These are phyloP conservation scores for Trichoderma sp. DNA, from an alignment of 2,329 filamentous ascomycete genomes.

Conservation along the genomic window DNA sequence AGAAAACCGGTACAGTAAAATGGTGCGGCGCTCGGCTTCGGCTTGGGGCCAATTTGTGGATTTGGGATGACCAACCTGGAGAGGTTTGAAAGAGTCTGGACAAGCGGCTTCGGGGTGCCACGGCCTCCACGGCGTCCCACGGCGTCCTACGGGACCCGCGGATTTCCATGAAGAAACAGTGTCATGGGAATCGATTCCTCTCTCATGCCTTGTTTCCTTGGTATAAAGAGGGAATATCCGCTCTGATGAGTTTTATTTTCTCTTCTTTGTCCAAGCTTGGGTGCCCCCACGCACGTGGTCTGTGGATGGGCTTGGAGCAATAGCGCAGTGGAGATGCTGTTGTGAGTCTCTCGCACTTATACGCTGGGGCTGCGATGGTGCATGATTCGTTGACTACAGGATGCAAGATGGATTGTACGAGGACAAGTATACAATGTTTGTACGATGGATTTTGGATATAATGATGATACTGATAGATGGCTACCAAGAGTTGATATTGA, in stretches of 20 bases:
- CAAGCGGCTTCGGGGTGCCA: not conserved
- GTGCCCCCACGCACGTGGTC: not conserved
- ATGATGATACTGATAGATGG: not conserved
- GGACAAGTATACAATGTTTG: not conserved
- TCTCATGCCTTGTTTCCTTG: not conserved
- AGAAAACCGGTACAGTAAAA: not conserved
- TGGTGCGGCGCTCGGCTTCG: constrained; percentile 4
- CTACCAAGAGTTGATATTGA: not conserved
- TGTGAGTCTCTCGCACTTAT: not conserved
- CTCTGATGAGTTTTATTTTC: not conserved
- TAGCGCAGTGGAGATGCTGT: not conserved
- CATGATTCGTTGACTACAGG: too few species aligned
- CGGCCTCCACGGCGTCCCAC: not conserved
- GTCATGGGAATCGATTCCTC: not conserved
- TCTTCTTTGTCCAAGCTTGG: not conserved
- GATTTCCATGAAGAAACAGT: not conserved
- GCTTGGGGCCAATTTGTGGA: not conserved
- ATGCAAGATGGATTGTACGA: not conserved
- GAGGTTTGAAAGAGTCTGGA: not conserved
- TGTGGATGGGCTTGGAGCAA: not conserved
- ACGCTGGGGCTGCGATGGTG: not conserved
- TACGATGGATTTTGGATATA: not conserved
- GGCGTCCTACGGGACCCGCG: not conserved
- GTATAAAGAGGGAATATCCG: not conserved
- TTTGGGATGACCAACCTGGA: not conserved